Evolutionary conservation across 306 rosid species (phyloP).

Genomic region (Glycine soja): DNA sequence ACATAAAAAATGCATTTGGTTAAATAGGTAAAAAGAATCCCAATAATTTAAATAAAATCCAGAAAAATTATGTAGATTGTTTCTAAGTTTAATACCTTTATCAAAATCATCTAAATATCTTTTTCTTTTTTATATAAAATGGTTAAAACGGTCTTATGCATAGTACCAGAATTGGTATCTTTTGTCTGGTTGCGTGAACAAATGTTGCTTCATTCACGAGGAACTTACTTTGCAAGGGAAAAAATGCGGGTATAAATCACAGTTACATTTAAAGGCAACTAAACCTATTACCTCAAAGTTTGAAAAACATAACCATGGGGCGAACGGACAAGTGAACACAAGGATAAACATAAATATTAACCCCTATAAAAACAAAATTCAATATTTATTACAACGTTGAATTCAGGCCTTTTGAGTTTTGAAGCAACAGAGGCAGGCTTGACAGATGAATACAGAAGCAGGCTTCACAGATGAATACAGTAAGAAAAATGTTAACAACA

Average conservation of each 20-base stretch:
- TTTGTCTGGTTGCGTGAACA: constrained; percentile 15
- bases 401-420: too few relatives aligned
- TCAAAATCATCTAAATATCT: not conserved
- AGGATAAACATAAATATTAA: too few relatives aligned
- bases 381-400: too few relatives aligned
- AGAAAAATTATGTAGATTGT: not conserved
- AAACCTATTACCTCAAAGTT: not conserved
- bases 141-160: not conserved
- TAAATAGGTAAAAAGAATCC: not conserved
- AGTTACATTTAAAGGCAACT: not conserved
- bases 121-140: not conserved
- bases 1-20: not conserved
- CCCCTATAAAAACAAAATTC: too few relatives aligned
- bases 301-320: not conserved
- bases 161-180: not conserved
- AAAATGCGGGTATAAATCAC: not conserved
- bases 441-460: too few relatives aligned
- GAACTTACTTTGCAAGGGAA: not conserved
- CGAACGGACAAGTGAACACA: too few relatives aligned
- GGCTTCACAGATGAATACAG: too few relatives aligned
- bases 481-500: too few relatives aligned
- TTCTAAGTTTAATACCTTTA: not conserved
- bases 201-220: not conserved
- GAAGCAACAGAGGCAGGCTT: too few relatives aligned
- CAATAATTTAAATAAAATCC: not conserved